These are phyloP conservation scores for Fusarium torreyae DNA, from an alignment of 2,329 filamentous ascomycete species.

Conservation along the genomic window DNA sequence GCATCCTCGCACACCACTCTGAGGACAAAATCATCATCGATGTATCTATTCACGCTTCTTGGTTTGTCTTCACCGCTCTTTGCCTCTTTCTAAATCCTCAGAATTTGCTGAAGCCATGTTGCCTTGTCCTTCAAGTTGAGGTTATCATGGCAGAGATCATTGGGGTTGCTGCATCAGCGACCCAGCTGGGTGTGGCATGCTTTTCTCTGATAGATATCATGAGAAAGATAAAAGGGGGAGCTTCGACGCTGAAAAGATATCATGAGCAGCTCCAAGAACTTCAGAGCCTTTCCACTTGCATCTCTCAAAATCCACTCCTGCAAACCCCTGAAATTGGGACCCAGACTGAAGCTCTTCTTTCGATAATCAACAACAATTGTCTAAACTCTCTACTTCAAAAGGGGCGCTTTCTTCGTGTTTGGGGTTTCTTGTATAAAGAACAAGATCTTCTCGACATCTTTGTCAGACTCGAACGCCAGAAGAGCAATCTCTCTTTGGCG, in stretches of 20 bases:
- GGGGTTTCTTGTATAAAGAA: background rate
- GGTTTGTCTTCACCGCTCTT: slow-evolving; percentile 26
- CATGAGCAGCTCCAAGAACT: slow-evolving; percentile 44
- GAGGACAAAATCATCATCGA: background rate
- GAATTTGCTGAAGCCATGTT: background rate
- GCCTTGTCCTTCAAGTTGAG: slow-evolving; percentile 1
- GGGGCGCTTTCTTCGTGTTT: background rate
- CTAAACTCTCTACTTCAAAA: slow-evolving; percentile 1
- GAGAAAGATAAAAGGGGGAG: slow-evolving; percentile 46
- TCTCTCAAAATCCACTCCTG: slow-evolving; percentile 42
- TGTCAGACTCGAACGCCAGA: slow-evolving; percentile 33
- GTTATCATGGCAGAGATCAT: slow-evolving; percentile 45
- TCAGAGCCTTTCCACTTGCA: slow-evolving; percentile 31
- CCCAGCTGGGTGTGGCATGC: slow-evolving; percentile 32
- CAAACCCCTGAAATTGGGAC: slow-evolving; percentile 41
- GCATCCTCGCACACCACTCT: slow-evolving; percentile 28
- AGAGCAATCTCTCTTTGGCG: slow-evolving; percentile 22
- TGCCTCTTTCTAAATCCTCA: background rate
- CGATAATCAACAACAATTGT: slow-evolving; percentile 26
- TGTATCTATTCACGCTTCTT: slow-evolving; percentile 7
- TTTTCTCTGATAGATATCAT: slow-evolving; percentile 37
- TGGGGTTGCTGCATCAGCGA: slow-evolving; percentile 42
- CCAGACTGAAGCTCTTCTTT: slow-evolving; percentile 33
- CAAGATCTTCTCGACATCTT: slow-evolving; percentile 41
- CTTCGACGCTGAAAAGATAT: slow-evolving; percentile 30